Percentiles rank a stretch among this genome's conserved stretches.
phyloP scores from a whole-genome alignment of 2,329 filamentous ascomycete species.

The Cladosporium halotolerans region DNA sequence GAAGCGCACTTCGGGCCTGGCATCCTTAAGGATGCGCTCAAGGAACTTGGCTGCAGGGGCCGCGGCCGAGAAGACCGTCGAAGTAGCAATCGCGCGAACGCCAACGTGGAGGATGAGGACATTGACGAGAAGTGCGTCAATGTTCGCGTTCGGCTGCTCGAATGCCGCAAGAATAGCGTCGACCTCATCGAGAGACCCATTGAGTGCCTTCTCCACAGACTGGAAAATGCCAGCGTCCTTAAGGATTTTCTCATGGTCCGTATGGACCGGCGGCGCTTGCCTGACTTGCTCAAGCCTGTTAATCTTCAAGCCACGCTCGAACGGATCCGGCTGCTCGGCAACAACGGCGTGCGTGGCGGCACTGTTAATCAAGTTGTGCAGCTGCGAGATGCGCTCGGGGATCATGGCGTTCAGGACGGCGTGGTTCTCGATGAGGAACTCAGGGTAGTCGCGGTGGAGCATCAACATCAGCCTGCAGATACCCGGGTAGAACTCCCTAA shows the following conservation, averaged over 20 bases:
- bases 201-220: conserved; percentile 47
- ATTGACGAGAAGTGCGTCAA: conserved; percentile 58
- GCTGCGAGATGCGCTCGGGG: conserved; percentile 75
- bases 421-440: conserved; percentile 85
- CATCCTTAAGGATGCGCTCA: conserved; percentile 67
- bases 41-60: conserved; percentile 66
- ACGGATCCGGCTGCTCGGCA: conserved; percentile 64
- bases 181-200: conserved; percentile 59
- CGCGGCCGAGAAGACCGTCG: conserved; percentile 57
- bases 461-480: conserved; percentile 76
- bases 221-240: conserved; percentile 48
- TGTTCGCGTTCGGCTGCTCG: conserved; percentile 45
- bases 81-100: conserved; percentile 59
- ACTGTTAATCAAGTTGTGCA: conserved; percentile 81
- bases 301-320: conserved; percentile 66
- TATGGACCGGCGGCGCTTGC: conserved; percentile 58
- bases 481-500: conserved; percentile 79
- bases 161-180: conserved; percentile 71
- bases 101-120: conserved; percentile 80
- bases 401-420: conserved; percentile 74
- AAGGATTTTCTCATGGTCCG: conserved; percentile 52
- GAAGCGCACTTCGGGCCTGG: conserved; percentile 74
- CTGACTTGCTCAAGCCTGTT: conserved; percentile 71
- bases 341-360: conserved; percentile 65
- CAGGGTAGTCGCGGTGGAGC: conserved; percentile 88